A percentile compares a stretch with the other conserved stretches of the same genome.
Conservation (phyloP, 306 rosid species). For the Vigna mungo region DNA sequence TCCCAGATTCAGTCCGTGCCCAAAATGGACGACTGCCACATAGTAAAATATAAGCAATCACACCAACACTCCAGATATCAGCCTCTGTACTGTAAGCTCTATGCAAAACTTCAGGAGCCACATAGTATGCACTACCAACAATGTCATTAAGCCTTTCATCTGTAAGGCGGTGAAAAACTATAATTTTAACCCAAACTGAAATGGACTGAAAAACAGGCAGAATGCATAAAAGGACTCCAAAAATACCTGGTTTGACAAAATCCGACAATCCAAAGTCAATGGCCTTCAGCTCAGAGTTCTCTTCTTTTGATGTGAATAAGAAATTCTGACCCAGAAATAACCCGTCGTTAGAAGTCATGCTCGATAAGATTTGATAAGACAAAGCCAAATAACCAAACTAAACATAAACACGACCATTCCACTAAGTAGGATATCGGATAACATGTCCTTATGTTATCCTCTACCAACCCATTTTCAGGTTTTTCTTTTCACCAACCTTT, state of each 20-base stretch:
- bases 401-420: constrained; percentile 25
- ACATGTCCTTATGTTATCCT: constrained; percentile 8
- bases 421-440: constrained; percentile 18
- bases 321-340: constrained; percentile 77
- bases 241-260: constrained; percentile 85
- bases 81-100: constrained; percentile 92
- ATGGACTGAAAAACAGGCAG: not conserved
- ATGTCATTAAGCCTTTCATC: constrained; percentile 94
- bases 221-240: not conserved
- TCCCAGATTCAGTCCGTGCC: constrained; percentile 97
- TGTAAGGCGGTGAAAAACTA: constrained; percentile 53
- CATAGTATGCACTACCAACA: constrained; percentile 99
- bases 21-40: constrained; percentile 99
- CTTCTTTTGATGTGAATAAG: constrained; percentile 77
- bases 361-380: constrained; percentile 17
- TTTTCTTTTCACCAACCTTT: not conserved
- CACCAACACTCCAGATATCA: constrained; percentile 95
- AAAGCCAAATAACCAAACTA: constrained; percentile 14
- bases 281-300: constrained; percentile 88
- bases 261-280: constrained; percentile 98
- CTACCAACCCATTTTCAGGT: not conserved
- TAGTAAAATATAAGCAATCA: constrained; percentile 88
- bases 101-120: constrained; percentile 96
- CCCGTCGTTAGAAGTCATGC: constrained; percentile 43
- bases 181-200: constrained; percentile 24